phyloP scores from a whole-genome alignment of 768 basidiomycete species.

The Suillus fuscotomentosus region DNA sequence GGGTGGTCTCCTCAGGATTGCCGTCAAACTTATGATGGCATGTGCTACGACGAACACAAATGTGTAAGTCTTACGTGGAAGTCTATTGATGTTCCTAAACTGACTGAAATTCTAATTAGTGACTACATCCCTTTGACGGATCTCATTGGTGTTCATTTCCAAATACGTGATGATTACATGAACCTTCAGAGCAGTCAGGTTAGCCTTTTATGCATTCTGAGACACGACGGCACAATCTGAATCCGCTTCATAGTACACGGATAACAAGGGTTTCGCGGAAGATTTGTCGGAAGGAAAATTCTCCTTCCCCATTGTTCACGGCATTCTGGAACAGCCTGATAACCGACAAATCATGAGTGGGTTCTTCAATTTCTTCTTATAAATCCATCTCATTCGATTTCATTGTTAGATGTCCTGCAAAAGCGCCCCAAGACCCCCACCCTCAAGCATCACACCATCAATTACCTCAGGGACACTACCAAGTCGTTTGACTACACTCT shows the following conservation, averaged over 20 bases:
- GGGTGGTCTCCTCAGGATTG: conserved; percentile 87
- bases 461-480: conserved; percentile 73
- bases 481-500: conserved; percentile 88
- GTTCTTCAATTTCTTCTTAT: conserved; percentile 25
- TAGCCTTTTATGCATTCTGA: neutral
- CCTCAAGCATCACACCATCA: conserved; percentile 76
- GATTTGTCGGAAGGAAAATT: conserved; percentile 97
- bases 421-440: conserved; percentile 82
- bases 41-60: conserved; percentile 60
- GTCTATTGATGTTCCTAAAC: neutral
- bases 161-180: conserved; percentile 59
- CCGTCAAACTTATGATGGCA: conserved; percentile 95
- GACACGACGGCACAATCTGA: neutral
- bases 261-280: conserved; percentile 87
- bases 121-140: conserved; percentile 58
- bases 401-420: conserved; percentile 75
- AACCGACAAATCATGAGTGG: conserved; percentile 84
- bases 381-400: neutral
- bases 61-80: conserved; percentile 41
- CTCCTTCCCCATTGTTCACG: conserved; percentile 93
- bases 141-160: conserved; percentile 56
- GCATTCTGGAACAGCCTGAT: conserved; percentile 72
- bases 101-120: conserved; percentile 21
- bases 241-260: conserved; percentile 61
- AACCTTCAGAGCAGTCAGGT: conserved; percentile 27